These are phyloP conservation scores for Rhizoclosmatium globosum DNA, from an alignment of 192 early-diverging fungal genomes.

Conservation along the genomic window DNA sequence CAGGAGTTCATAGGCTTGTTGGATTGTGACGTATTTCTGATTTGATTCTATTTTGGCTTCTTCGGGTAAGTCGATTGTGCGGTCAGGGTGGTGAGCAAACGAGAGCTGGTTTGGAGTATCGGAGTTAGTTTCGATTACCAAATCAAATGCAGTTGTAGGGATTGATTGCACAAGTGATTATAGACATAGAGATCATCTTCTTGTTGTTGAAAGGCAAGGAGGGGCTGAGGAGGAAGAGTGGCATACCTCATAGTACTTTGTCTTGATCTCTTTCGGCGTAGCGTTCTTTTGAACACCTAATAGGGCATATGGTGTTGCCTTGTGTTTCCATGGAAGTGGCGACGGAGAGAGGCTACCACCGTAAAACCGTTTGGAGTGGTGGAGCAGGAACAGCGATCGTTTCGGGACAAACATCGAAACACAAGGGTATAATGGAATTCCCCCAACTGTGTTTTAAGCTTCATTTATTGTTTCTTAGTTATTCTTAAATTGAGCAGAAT, in stretches of 20 bases:
- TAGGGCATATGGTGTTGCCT: constrained; percentile 2
- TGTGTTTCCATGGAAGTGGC: constrained; percentile 24
- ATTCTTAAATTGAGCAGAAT: too few species aligned
- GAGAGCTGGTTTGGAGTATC: background rate
- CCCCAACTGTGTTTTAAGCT: too few species aligned
- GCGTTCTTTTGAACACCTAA: background rate
- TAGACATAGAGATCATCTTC: background rate
- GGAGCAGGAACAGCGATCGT: too few species aligned
- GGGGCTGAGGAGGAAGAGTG: background rate
- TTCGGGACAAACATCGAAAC: too few species aligned
- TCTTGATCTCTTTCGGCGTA: constrained; percentile 2
- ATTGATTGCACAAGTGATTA: background rate
- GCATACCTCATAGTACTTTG: constrained; percentile 19
- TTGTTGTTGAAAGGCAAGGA: background rate
- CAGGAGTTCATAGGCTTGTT: constrained; percentile 18
- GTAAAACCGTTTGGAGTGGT: background rate
- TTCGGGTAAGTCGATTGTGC: background rate
- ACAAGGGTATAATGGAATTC: background rate
- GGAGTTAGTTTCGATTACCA: background rate
- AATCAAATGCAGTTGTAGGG: background rate
- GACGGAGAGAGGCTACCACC: background rate
- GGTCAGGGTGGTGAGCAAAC: constrained; percentile 22
- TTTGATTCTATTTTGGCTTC: background rate
- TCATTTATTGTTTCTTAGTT: too few species aligned
- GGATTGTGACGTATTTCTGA: constrained; percentile 4